These are phyloP conservation scores for Sarcocystis neurona DNA, from an alignment of 169 alveolate genomes.

Conservation along the genomic window DNA sequence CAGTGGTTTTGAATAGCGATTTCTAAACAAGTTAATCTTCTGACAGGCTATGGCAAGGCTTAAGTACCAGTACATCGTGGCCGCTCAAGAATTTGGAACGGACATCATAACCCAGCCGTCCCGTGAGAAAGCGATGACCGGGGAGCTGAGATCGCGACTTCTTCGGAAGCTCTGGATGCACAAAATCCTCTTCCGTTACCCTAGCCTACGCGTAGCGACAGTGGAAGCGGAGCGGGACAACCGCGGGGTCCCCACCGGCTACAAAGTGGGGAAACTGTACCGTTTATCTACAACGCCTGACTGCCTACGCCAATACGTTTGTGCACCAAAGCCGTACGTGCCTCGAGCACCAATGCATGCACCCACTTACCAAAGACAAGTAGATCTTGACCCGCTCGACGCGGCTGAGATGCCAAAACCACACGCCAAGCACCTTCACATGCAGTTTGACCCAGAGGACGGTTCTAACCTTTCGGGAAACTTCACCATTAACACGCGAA, in stretches of 20 bases:
- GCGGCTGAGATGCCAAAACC: conserved; percentile 34
- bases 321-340: conserved; percentile 22
- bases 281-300: conserved; percentile 56
- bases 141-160: conserved; percentile 33
- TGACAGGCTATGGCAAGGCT: conserved; percentile 43
- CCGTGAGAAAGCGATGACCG: conserved; percentile 33
- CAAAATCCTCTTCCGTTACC: conserved; percentile 63
- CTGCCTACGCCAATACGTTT: conserved; percentile 37
- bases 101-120: conserved; percentile 53
- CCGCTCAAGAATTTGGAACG: conserved; percentile 63
- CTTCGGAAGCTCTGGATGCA: conserved; percentile 46
- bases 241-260: conserved; percentile 60
- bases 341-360: not conserved
- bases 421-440: not conserved
- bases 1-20: too few relatives aligned
- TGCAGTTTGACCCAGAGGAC: conserved; percentile 1
- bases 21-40: not conserved
- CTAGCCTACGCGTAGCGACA: conserved; percentile 58
- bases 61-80: conserved; percentile 56
- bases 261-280: conserved; percentile 60
- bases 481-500: conserved; percentile 8
- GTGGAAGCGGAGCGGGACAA: conserved; percentile 55
- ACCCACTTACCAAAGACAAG: not conserved
- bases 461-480: conserved; percentile 9
- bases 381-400: not conserved